phyloP scores from a whole-genome alignment of 441 rosid genomes.

The Kokia cookei region DNA sequence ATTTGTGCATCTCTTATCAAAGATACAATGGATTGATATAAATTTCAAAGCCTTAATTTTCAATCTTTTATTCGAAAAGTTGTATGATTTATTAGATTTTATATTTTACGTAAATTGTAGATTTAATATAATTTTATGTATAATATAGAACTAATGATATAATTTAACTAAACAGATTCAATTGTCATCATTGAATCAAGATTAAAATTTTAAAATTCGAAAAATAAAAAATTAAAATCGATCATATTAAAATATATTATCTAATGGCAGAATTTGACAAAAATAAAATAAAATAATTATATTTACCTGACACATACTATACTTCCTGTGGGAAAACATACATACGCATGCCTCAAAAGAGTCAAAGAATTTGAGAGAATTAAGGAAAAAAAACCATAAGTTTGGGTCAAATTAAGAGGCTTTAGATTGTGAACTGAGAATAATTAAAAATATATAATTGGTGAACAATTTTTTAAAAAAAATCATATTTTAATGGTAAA shows the following conservation, averaged over 20 bases:
- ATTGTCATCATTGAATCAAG: too few species aligned
- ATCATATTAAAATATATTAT: too few species aligned
- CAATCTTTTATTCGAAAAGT: neutral
- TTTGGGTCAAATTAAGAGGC: conserved; percentile 57
- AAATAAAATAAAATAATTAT: conserved; percentile 11
- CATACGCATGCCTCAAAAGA: conserved; percentile 18
- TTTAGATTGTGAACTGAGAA: conserved; percentile 17
- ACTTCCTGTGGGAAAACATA: neutral
- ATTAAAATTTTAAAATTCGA: too few species aligned
- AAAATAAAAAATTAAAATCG: too few species aligned
- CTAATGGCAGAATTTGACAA: too few species aligned
- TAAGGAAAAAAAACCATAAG: neutral
- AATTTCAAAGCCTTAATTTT: neutral
- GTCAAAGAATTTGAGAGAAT: conserved; percentile 31
- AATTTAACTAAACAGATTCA: too few species aligned
- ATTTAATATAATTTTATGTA: too few species aligned
- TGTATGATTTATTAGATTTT: neutral
- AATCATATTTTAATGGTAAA: neutral
- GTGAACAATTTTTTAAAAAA: neutral
- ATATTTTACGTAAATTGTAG: too few species aligned
- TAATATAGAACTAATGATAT: too few species aligned
- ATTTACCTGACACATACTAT: conserved; percentile 26
- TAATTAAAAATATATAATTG: neutral
- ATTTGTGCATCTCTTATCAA: conserved; percentile 6
- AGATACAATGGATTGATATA: conserved; percentile 20